Conservation (phyloP, 257 asterid species). For the Pogostemon cablin region DNA sequence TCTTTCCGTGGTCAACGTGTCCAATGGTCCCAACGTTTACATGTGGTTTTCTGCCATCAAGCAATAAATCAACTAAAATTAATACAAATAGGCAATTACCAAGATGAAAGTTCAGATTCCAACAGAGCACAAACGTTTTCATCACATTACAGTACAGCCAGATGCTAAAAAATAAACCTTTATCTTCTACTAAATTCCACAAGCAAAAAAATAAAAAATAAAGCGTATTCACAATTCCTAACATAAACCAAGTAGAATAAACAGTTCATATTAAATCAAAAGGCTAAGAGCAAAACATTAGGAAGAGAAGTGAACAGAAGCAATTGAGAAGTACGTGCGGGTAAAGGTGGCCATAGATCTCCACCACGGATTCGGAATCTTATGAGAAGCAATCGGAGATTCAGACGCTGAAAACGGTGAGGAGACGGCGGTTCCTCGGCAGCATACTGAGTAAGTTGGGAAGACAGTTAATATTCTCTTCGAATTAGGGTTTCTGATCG, state of each 20-base stretch:
- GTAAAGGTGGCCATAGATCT: constrained; percentile 99
- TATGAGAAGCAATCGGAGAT: constrained; percentile 47
- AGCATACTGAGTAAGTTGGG: constrained; percentile 46
- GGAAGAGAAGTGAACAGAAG: neutral
- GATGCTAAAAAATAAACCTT: neutral
- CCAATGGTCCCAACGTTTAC: constrained; percentile 98
- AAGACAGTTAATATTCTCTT: constrained; percentile 44
- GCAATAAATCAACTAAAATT: constrained; percentile 12
- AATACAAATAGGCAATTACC: constrained; percentile 15
- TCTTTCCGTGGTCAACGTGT: constrained; percentile 98
- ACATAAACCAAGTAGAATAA: neutral
- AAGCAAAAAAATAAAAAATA: neutral
- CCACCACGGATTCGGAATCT: constrained; percentile 63
- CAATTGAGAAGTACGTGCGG: constrained; percentile 62
- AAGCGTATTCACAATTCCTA: neutral
- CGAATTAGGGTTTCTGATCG: constrained; percentile 39
- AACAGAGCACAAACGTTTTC: neutral
- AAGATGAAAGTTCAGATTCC: neutral
- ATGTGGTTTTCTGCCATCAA: constrained; percentile 78
- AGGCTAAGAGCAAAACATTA: neutral
- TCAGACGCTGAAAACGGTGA: constrained; percentile 52
- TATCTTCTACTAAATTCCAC: neutral
- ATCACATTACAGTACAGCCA: constrained; percentile 8
- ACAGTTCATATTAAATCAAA: neutral
- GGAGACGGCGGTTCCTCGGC: constrained; percentile 44